phyloP scores from a whole-genome alignment of 2,329 filamentous ascomycete species.

The Chalaropsis ovoidea region DNA sequence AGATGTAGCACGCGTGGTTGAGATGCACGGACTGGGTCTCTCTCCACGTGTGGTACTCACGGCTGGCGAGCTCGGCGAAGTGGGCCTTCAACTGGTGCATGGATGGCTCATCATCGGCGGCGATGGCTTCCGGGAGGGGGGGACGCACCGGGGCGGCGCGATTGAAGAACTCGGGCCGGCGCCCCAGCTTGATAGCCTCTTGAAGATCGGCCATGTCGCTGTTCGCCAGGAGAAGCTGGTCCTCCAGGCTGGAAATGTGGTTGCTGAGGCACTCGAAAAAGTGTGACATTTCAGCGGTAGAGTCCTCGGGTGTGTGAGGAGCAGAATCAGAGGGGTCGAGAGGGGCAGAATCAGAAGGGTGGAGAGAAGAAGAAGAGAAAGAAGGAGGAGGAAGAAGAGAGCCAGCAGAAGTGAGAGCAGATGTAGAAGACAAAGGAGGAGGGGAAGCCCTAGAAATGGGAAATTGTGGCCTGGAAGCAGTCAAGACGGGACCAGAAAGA shows the following conservation, averaged over 20 bases:
- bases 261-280: not conserved
- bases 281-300: not conserved
- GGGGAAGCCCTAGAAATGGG: not conserved
- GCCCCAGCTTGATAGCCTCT: too few relatives aligned
- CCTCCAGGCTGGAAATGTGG: not conserved
- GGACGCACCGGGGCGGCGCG: not conserved
- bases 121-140: not conserved
- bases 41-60: not conserved
- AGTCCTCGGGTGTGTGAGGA: not conserved
- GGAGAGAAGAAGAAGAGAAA: too few relatives aligned
- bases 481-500: not conserved
- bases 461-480: not conserved
- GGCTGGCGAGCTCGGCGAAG: not conserved
- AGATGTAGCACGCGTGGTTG: not conserved
- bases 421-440: not conserved
- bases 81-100: not conserved
- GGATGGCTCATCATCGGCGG: not conserved
- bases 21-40: not conserved
- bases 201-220: too few relatives aligned
- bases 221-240: not conserved
- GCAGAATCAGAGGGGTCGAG: not conserved
- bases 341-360: too few relatives aligned
- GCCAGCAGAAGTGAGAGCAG: too few relatives aligned
- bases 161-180: too few relatives aligned
- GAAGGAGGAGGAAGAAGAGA: too few relatives aligned